A percentile compares a stretch with the other conserved stretches of the same genome.
These are phyloP conservation scores for Naganishia liquefaciens DNA, from an alignment of 1,284 basidiomycete species.

Conservation along the genomic window DNA sequence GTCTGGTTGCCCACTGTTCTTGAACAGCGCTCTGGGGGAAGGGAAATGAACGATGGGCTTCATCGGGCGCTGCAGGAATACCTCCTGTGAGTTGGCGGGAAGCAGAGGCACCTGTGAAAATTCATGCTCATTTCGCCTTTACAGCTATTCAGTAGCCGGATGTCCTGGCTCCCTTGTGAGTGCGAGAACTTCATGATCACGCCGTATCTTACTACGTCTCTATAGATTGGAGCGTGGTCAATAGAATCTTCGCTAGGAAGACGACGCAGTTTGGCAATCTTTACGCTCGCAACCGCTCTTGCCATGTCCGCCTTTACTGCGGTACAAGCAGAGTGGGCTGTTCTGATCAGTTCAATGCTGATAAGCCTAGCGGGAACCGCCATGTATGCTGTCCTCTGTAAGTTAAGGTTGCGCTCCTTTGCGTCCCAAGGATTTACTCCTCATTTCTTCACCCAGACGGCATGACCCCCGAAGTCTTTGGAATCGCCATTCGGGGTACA, in stretches of 20 bases:
- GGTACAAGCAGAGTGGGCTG: slow-evolving; percentile 64
- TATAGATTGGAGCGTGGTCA: slow-evolving; percentile 82
- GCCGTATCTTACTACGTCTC: slow-evolving; percentile 24
- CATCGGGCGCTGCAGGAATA: slow-evolving; percentile 71
- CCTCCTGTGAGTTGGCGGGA: slow-evolving; percentile 59
- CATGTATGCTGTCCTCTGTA: slow-evolving; percentile 89
- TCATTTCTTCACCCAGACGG: slow-evolving; percentile 51
- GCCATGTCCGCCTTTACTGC: slow-evolving; percentile 74
- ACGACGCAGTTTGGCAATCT: slow-evolving; percentile 71
- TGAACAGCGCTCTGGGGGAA: slow-evolving; percentile 53
- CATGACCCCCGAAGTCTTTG: slow-evolving; percentile 89
- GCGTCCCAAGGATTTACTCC: not conserved
- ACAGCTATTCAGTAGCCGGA: slow-evolving; percentile 63
- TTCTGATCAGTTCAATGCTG: slow-evolving; percentile 74
- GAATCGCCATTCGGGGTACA: slow-evolving; percentile 78
- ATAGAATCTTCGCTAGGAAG: slow-evolving; percentile 78
- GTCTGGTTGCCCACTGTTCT: slow-evolving; percentile 90
- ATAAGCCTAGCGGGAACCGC: slow-evolving; percentile 80
- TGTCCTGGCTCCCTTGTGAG: slow-evolving; percentile 80
- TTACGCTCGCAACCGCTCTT: slow-evolving; percentile 75
- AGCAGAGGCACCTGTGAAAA: slow-evolving; percentile 43
- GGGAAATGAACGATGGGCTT: slow-evolving; percentile 58
- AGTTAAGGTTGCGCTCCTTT: slow-evolving; percentile 52
- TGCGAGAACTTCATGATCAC: slow-evolving; percentile 34
- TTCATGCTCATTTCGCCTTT: not conserved